Conservation (phyloP, 176 grass and related monocot species). For the Oryza brachyantha region DNA sequence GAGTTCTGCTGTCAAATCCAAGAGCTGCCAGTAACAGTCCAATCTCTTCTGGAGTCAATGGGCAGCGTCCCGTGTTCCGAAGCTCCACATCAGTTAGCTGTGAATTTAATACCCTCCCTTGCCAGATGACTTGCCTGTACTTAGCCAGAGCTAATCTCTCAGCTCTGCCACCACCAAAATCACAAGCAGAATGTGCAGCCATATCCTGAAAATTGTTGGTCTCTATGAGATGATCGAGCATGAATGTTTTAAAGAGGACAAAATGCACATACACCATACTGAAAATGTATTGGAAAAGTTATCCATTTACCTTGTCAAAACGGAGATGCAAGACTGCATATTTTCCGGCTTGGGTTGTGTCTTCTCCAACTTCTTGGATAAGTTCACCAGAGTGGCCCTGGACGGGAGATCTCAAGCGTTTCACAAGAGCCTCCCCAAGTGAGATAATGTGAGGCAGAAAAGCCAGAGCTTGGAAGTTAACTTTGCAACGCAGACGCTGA, state of each 20-base stretch:
- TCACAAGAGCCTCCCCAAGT: conserved; percentile 60
- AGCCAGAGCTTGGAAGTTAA: conserved; percentile 83
- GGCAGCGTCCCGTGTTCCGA: conserved; percentile 66
- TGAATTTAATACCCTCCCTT: conserved; percentile 85
- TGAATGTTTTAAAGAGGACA: not conserved
- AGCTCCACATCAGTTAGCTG: conserved; percentile 72
- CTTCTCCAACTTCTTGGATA: conserved; percentile 32
- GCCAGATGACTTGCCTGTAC: conserved; percentile 94
- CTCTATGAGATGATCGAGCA: conserved; percentile 16
- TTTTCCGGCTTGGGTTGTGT: conserved; percentile 44
- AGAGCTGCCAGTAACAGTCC: conserved; percentile 72
- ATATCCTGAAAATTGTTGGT: conserved; percentile 66
- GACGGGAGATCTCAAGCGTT: conserved; percentile 56
- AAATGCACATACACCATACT: not conserved
- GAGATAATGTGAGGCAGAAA: conserved; percentile 77
- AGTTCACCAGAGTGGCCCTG: conserved; percentile 26
- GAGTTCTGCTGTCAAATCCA: conserved; percentile 71
- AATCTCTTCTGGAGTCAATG: conserved; percentile 88
- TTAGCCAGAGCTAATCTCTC: conserved; percentile 88
- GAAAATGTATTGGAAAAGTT: conserved; percentile 20
- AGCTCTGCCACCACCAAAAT: conserved; percentile 87
- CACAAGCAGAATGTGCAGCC: conserved; percentile 90
- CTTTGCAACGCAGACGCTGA: conserved; percentile 76
- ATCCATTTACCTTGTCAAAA: conserved; percentile 78
- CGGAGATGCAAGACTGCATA: conserved; percentile 90